Evolutionary conservation across 179 eudicot genomes (phyloP), one percentile per base, ranked within the genome.

Genomic region (Heliamphora pulchella): DNA sequence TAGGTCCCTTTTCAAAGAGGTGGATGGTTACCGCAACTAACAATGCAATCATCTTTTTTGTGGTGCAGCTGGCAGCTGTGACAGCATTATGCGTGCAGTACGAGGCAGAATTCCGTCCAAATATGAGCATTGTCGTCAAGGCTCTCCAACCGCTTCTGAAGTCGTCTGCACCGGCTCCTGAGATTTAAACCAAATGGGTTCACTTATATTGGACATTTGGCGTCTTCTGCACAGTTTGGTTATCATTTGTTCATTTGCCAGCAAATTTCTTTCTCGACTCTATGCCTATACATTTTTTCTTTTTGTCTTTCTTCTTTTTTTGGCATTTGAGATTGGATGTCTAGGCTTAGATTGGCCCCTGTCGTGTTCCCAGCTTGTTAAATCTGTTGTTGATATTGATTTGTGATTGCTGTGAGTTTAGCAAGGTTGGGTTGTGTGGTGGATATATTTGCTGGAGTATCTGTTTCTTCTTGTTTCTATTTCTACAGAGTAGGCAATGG

Each of bases 81-180:
- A 88, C 90, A 77, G 90, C 90, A 5, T 67, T 87, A 50, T 87
- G 90, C 3, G 90, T 87, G 81, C 90, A 87, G 80, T 87, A 87
- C 20, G 90, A 87, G 83, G 75, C 90, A 11, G 90, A 87, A 76
- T 87, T 87, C 78, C 61, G 90, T 74, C 90, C 90, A 70, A 87
- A 87, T 74, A 86, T 87, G 88, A 82, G 88, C 83, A 87, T 87
- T 73, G 90, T 87, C 71, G 90, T 87, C 77, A 87, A 87, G 78
- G 90, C 90, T 68, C 90, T 87, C 55, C 90, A 87, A 78, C 90
- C 90, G 14, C 86, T 87, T 55, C 82, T 87, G 62, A 87, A 79
- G 83, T 39, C 84, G 55, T 43, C 83, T 55, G 83, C 84, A 51
- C 82, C 87, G 22, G 79, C 86, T 46, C 81, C 84, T 1, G 75